Conservation (phyloP, 768 basidiomycete species). For the Cystobasidium tubakii region DNA sequence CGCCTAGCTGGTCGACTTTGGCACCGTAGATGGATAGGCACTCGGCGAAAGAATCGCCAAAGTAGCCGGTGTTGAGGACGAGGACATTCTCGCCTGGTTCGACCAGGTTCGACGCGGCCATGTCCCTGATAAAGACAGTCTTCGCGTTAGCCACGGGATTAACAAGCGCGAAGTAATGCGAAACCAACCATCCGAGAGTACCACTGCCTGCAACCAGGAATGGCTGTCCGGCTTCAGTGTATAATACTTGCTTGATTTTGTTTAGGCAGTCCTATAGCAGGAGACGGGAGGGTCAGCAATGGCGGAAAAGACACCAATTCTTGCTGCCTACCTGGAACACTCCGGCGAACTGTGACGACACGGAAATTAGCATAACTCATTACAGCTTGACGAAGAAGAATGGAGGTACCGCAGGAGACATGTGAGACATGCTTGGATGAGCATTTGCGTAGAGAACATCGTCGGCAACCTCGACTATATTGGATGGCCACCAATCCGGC, state of each 20-base stretch:
- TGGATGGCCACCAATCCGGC: not conserved
- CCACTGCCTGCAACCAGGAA: conserved; percentile 92
- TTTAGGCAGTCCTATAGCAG: conserved; percentile 49
- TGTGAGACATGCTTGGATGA: conserved; percentile 62
- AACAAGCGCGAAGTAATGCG: not conserved
- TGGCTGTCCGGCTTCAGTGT: conserved; percentile 72
- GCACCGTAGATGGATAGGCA: conserved; percentile 77
- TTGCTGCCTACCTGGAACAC: conserved; percentile 58
- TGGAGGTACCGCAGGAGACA: not conserved
- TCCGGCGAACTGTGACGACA: conserved; percentile 77
- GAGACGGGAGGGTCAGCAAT: not conserved
- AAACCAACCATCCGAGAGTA: conserved; percentile 76
- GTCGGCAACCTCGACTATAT: conserved; percentile 32
- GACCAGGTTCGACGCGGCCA: conserved; percentile 88
- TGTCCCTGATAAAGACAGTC: conserved; percentile 31
- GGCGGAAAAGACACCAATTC: not conserved
- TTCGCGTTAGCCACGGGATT: not conserved
- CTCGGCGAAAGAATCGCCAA: conserved; percentile 70
- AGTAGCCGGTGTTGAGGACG: conserved; percentile 85
- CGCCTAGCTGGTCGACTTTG: conserved; percentile 73
- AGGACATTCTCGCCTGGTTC: conserved; percentile 67
- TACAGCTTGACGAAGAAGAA: too few species aligned
- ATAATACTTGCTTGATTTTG: conserved; percentile 58
- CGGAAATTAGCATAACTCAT: conserved; percentile 42
- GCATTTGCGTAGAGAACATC: conserved; percentile 80